These are phyloP conservation scores for Candida nitratophila DNA, from an alignment of 805 yeast species.

Conservation along the genomic window DNA sequence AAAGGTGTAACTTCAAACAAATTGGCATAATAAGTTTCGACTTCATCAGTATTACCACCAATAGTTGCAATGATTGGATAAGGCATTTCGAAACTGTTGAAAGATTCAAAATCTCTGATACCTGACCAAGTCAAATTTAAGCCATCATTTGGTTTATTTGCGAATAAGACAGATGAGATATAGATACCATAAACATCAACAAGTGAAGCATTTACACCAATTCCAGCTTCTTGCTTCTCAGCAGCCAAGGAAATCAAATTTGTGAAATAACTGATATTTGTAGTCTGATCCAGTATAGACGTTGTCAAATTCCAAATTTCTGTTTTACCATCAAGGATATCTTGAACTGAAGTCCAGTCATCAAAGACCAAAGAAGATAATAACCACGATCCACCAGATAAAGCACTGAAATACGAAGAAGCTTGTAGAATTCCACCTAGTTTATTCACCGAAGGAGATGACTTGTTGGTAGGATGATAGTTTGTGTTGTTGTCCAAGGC, in stretches of 20 bases:
- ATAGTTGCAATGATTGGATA: conserved; percentile 59
- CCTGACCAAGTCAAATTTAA: conserved; percentile 50
- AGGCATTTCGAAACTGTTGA: conserved; percentile 55
- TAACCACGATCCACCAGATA: conserved; percentile 78
- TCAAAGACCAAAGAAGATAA: conserved; percentile 60
- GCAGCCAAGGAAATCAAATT: conserved; percentile 41
- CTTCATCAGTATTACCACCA: conserved; percentile 45
- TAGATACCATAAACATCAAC: conserved; percentile 73
- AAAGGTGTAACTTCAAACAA: conserved; percentile 53
- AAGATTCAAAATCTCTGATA: conserved; percentile 49
- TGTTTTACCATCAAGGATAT: conserved; percentile 32
- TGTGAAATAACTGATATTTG: conserved; percentile 40
- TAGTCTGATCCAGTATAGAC: conserved; percentile 51
- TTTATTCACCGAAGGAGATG: conserved; percentile 29
- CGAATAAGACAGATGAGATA: conserved; percentile 60
- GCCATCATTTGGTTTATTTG: conserved; percentile 49
- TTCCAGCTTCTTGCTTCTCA: conserved; percentile 51
- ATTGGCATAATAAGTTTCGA: conserved; percentile 52
- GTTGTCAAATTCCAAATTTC: conserved; percentile 61
- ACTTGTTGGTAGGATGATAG: conserved; percentile 1
- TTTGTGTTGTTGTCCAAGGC: conserved; percentile 69
- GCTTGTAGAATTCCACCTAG: conserved; percentile 70
- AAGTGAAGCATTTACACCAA: conserved; percentile 54
- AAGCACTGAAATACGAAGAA: conserved; percentile 62
- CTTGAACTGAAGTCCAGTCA: conserved; percentile 62